Base-by-base conservation (phyloP, 2,329 filamentous ascomycete genomes). In the Aspergillus costaricaensis region DNA sequence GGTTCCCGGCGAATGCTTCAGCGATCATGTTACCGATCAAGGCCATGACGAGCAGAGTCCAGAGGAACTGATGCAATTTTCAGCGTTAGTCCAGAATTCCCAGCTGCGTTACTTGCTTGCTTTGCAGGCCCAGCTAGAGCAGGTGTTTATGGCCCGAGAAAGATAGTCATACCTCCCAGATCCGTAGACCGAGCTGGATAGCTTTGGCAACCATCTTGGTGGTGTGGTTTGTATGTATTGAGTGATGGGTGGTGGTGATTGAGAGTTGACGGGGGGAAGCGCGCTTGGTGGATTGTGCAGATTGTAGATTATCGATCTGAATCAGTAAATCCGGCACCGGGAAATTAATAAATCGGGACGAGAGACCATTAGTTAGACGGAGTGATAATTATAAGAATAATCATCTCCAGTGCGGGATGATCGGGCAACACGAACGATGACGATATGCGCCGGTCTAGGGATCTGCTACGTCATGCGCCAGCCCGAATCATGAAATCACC, bases 21-120 rank as follows among this genome's bases (percentile, higher is more conserved):
- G 80, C 78, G 70, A 88, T 86, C 79, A 87, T 86, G 79, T 88
- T 86, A 66, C 85, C 86, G 66, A 86, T 72, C 49, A 89, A 79
- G 12, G 85, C 80, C 78, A 88, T 84, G 70, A 88, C 74, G 68
- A 89, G 80, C 59, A 88, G 72, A 36, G 84, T 79, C 77, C 82
- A 87, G 69, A 87, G 53, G 74, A 88, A 84, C 85, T 88, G 44
- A 17, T 14, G 8, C 10, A 43, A 15, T 27, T n/a, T 54, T 67
- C 50, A 57, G 59, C 43, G n/a, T 52, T 53, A n/a, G 10, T 25
- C 27, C 17, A 17, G 15, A 30, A 23, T 51, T 12, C 2, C 2
- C 14, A n/a, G 4, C 39, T 21, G 32, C 41, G 27, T 43, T 7
- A 1, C 15, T n/a, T 17, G 48, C 10, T 44, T 15, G 38, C 27